Base-by-base conservation (phyloP, 108 stramenopile species). In the Nitzschia inconspicua region DNA sequence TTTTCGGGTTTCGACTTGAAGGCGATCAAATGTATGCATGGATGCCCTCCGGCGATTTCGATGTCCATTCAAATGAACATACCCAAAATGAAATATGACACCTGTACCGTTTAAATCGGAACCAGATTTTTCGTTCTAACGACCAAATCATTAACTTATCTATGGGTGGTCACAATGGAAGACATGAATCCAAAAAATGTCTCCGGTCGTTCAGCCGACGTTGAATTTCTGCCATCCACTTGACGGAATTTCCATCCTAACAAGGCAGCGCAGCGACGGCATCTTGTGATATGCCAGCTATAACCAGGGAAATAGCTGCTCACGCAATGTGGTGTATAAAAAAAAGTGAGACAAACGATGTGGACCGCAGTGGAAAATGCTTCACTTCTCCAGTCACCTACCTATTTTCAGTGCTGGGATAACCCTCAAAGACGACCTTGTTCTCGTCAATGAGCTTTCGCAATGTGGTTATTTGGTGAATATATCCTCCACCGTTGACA, bases 201-300 rank as follows among this genome's bases (percentile, higher is more conserved):
- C 9, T 54, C 34, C 4, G 70, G 70, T 7, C 70, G 50, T 47
- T 64, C 52, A 10, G 43, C 9, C 14, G 29, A 18, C 53, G 31
- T 68, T 44, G 18, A 32, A 34, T 23, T 14, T 16, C 9, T 0
- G 24, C 19, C 39, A 11, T 28, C 24, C 8, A 75, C 70, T 39
- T 46, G 60, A 42, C 57, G 47, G 68, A 93, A 93, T 63, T 84
- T 89, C 91, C 91, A 93, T 36, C 91, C 91, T n/a, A 93, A 50
- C 42, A 84, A 71, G 11, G 63, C 54, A n/a, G 32, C 54, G 55
- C 91, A 93, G 3, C 55, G 42, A 7, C 41, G 24, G 41, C 91
- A 93, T 43, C 72, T 63, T 5, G 81, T 58, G 23, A 93, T 82
- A 5, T 67, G 72, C 88, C 88, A 93, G 22, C 71, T 48, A 52